Base-by-base conservation (phyloP, 1,139 yeast genomes). In the Diutina pseudorugosa region DNA sequence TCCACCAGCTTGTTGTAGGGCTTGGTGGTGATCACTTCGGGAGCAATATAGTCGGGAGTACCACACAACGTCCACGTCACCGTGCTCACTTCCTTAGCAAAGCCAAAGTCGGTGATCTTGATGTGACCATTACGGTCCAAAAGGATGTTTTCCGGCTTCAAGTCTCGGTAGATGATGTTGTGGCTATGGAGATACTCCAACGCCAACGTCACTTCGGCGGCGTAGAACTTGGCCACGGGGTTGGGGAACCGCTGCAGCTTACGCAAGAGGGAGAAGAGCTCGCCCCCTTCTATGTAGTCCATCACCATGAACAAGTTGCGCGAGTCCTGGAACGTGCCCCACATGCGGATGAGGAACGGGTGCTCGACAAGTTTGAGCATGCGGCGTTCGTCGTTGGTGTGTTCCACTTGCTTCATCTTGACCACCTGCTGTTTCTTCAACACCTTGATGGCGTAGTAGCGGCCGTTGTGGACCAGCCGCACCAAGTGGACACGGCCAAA, bases 241-340 rank as follows among this genome's bases (percentile, higher is more conserved):
- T 77, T 79, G 2, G 84, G 84, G 60, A 79, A 79, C 50, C 80
- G 65, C 59, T 76, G 82, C n/a, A 82, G 77, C 59, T 79, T 79
- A 56, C 84, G 66, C 57, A 79, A 68, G 52, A 79, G 67, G 14
- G 80, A 74, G 61, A 79, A 79, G 51, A 79, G 67, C 60, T 79
- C 84, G 44, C 84, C 84, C 52, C 84, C 84, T 64, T 79, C 84
- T 56, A 79, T 78, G 61, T 78, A 79, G 61, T 79, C 84, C 83
- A 79, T 79, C 16, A 79, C 76, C 80, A 79, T 78, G 60, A 79
- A 79, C 53, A 79, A 68, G 56, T 77, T 76, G 57, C 72, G 73
- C 52, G 77, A 67, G 61, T 79, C 84, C 63, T 79, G 83, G 60
- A 75, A 79, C 1, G 84, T 79, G 9, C 84, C 84, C 84, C 84